phyloP scores from a whole-genome alignment of 495 filamentous ascomycete genomes.

The Aspergillus heteromorphus region DNA sequence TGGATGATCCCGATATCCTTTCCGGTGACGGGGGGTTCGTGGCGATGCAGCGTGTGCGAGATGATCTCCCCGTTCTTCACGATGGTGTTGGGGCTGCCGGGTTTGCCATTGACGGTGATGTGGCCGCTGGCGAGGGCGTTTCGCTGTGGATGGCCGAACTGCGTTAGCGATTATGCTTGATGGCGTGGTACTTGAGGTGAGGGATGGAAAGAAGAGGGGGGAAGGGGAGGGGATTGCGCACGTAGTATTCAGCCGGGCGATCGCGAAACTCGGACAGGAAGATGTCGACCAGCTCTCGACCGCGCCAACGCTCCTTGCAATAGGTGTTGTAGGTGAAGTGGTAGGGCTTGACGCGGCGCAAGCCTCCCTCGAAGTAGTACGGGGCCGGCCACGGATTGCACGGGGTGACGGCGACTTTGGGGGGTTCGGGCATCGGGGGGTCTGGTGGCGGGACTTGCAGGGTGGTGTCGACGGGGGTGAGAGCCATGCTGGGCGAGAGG shows the following conservation, averaged over 20 bases:
- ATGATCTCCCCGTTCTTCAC: slow-evolving; percentile 81
- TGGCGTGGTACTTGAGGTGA: too few species aligned
- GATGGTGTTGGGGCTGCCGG: slow-evolving; percentile 48
- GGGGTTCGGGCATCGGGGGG: slow-evolving; percentile 37
- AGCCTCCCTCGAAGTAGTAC: slow-evolving; percentile 72
- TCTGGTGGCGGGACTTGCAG: slow-evolving; percentile 27
- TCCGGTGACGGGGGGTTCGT: slow-evolving; percentile 88
- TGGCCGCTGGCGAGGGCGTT: slow-evolving; percentile 73
- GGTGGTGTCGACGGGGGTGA: slow-evolving; percentile 42
- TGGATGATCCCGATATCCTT: slow-evolving; percentile 74
- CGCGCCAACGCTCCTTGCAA: slow-evolving; percentile 87
- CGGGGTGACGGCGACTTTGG: slow-evolving; percentile 54
- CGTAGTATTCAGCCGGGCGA: slow-evolving; percentile 81
- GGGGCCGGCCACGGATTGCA: slow-evolving; percentile 50
- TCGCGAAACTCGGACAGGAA: slow-evolving; percentile 85
- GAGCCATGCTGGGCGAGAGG: slow-evolving; percentile 48
- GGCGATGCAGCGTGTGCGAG: slow-evolving; percentile 89
- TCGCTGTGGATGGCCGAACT: slow-evolving; percentile 42
- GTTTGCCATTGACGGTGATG: slow-evolving; percentile 68
- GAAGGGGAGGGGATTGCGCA: slow-evolving; percentile 28
- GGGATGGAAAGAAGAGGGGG: neutral
- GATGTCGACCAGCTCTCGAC: slow-evolving; percentile 68
- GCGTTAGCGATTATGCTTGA: neutral
- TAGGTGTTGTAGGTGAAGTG: slow-evolving; percentile 92
- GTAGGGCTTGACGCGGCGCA: slow-evolving; percentile 77